These are phyloP conservation scores for Begonia masoniana DNA, from an alignment of 306 rosid species.

Conservation along the genomic window DNA sequence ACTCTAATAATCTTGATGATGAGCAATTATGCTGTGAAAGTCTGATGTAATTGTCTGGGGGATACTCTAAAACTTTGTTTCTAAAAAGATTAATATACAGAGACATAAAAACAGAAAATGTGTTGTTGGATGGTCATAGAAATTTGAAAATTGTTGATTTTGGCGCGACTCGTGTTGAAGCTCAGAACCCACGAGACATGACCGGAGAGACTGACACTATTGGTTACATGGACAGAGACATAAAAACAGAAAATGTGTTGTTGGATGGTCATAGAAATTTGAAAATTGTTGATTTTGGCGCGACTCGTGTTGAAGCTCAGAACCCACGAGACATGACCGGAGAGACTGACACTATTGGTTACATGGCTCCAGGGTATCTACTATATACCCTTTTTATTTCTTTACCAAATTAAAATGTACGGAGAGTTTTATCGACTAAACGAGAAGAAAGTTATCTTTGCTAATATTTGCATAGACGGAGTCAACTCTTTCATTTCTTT, in stretches of 20 bases:
- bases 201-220: constrained; percentile 48
- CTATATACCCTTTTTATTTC: too few relatives aligned
- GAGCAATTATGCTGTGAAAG: too few relatives aligned
- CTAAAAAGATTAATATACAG: constrained; percentile 56
- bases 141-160: constrained; percentile 42
- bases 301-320: constrained; percentile 67
- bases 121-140: constrained; percentile 34
- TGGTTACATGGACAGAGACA: constrained; percentile 26
- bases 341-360: constrained; percentile 24
- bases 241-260: constrained; percentile 62
- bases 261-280: constrained; percentile 17
- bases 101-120: constrained; percentile 59
- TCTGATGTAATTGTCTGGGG: too few relatives aligned
- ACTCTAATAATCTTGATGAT: too few relatives aligned
- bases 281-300: constrained; percentile 65
- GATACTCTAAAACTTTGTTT: too few relatives aligned
- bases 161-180: constrained; percentile 78
- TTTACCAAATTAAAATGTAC: too few relatives aligned
- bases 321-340: constrained; percentile 76
- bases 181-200: constrained; percentile 61
- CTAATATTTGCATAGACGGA: too few relatives aligned
- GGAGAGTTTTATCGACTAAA: too few relatives aligned
- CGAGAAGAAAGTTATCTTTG: too few relatives aligned
- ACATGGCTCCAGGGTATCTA: too few relatives aligned
- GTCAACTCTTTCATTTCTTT: too few relatives aligned